phyloP scores from a whole-genome alignment of 129 eudicot species.

The Solidago caesia region DNA sequence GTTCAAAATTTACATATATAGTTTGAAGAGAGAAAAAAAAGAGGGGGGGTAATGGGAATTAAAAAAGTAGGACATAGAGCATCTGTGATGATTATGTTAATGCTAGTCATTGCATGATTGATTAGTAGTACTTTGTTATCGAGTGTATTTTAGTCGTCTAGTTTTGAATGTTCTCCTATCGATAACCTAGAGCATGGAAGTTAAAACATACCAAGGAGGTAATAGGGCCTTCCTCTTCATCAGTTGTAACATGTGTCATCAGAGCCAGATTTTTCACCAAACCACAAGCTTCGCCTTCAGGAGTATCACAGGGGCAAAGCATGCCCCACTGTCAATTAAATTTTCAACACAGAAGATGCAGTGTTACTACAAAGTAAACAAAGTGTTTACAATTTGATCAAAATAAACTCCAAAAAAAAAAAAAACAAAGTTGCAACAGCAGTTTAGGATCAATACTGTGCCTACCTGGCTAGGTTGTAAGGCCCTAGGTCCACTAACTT shows the following conservation, averaged over 20 bases:
- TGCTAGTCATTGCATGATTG: not conserved
- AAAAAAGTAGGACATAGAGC: no score
- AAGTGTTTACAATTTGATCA: conserved; percentile 2
- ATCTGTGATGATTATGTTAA: no score
- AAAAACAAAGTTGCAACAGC: not conserved
- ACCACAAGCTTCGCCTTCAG: conserved; percentile 99
- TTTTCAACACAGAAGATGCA: conserved; percentile 2
- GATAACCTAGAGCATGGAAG: not conserved
- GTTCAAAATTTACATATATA: not conserved
- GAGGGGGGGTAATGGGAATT: no score
- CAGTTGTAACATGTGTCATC: conserved; percentile 96
- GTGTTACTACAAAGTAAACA: not conserved
- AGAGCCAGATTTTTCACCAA: conserved; percentile 87
- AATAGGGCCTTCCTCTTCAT: conserved; percentile 89
- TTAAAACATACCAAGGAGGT: conserved; percentile 58
- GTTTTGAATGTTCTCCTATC: not conserved
- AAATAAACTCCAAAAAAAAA: not conserved
- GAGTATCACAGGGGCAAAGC: conserved; percentile 99
- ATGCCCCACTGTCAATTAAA: conserved; percentile 79
- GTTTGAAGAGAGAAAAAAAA: not conserved
- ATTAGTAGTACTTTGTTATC: not conserved
- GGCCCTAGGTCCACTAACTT: conserved; percentile 99
- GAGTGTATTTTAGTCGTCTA: not conserved
- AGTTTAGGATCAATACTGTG: not conserved
- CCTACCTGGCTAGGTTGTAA: conserved; percentile 96